Conservation (phyloP, 306 rosid genomes). For the Morella rubra region DNA sequence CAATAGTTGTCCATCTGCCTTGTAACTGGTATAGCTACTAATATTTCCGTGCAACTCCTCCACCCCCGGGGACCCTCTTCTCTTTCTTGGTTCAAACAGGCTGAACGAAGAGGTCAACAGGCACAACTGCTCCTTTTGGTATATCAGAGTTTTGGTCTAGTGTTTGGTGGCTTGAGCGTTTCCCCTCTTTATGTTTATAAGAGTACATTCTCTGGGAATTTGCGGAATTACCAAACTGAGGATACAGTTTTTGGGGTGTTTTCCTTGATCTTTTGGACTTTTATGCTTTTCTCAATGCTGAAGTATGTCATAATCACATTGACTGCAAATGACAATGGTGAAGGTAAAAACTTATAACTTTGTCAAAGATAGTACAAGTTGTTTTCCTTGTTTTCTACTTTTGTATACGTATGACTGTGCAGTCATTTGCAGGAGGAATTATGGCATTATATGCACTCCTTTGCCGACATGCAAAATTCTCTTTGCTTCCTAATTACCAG, state of each 20-base stretch:
- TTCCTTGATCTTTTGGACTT: conserved; percentile 76
- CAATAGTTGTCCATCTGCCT: not conserved
- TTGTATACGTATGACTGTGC: conserved; percentile 20
- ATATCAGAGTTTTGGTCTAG: conserved; percentile 71
- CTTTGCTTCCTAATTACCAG: conserved; percentile 74
- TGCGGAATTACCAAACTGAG: conserved; percentile 52
- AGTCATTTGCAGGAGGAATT: conserved; percentile 67
- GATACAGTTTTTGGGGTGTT: conserved; percentile 73
- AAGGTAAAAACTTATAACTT: conserved; percentile 50
- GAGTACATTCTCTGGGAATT: conserved; percentile 58
- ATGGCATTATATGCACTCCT: conserved; percentile 72
- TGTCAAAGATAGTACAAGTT: conserved; percentile 11
- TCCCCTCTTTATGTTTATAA: conserved; percentile 77
- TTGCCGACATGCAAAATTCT: conserved; percentile 72
- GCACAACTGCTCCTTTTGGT: conserved; percentile 46
- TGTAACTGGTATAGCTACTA: too few relatives aligned
- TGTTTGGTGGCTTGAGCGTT: conserved; percentile 66
- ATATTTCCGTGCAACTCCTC: too few relatives aligned
- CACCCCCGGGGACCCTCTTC: too few relatives aligned
- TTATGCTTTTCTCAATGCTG: conserved; percentile 58
- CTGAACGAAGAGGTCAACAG: conserved; percentile 39
- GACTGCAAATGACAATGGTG: conserved; percentile 69
- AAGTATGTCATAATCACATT: conserved; percentile 59
- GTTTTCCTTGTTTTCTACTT: not conserved
- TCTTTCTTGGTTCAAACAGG: conserved; percentile 41